Evolutionary conservation across 257 asterid genomes (phyloP), one percentile per base, ranked within the genome.

Genomic region (Lycium barbarum): DNA sequence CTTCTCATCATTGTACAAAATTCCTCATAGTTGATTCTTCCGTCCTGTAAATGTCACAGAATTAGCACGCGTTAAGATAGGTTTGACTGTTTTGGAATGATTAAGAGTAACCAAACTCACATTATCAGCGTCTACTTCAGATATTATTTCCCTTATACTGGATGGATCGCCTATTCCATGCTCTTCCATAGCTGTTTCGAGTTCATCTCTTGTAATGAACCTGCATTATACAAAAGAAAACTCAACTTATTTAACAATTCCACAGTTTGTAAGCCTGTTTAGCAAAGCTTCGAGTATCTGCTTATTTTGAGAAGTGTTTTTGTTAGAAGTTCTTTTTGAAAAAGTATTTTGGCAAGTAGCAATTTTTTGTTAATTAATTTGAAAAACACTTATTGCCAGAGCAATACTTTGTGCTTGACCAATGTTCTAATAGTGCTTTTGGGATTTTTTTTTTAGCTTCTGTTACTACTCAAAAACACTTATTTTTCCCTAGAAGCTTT

Each of bases 1-100:
- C 92, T 89, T 88, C 95, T 95, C 98, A 93, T 93, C 98, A 95
- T 95, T 14, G 88, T 90, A 79, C 95, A 95, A 82, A 95, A 95
- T 87, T 95, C 98, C 58, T 92, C 94, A 59, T 92, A 95, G 83
- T 95, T 92, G 70, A 95, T 95, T 88, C 94, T 90, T 84, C 98
- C 98, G 81, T 95, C 98, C 98, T 95, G 90, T 38, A 74, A 86
- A 71, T 86, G 74, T 20, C 9, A 59, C 62, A 81, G 26, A 40
- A 40, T 35, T 59, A 62, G 85, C 26, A 33, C 11, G 62, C 15
- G 59, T 74, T 3, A 49, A 12, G 43, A 26, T 3, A 49, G 2
- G 22, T 49, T 49, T 49, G 82, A 51, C 7, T 2, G 26, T 51
- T 17, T 51, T 76, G 26, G 63, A 14, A 49, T 76, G 61, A 18